Evolutionary conservation across 2,329 filamentous ascomycete genomes (phyloP).

Genomic region (Diplodia sapinea): DNA sequence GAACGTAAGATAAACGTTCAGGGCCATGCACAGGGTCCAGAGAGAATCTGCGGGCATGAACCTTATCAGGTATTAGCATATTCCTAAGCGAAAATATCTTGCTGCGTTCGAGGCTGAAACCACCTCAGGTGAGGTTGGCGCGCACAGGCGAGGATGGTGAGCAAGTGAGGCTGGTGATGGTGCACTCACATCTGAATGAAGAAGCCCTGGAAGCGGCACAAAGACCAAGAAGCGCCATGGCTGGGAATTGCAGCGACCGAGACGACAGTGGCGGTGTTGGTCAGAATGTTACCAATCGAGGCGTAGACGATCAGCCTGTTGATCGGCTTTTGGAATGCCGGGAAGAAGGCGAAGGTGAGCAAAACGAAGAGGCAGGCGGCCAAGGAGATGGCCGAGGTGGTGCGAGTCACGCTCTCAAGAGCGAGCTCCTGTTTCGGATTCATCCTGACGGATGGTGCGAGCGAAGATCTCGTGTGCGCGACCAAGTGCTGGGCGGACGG

Average conservation of each 20-base stretch:
- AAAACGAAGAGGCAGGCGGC: conserved; percentile 75
- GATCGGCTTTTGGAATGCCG: conserved; percentile 81
- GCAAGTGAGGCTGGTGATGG: background rate
- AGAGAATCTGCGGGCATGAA: conserved; percentile 78
- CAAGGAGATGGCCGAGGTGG: conserved; percentile 73
- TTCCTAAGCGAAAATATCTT: background rate
- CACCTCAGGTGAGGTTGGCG: background rate
- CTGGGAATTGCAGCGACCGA: conserved; percentile 63
- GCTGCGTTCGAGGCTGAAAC: background rate
- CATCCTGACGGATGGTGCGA: conserved; percentile 33
- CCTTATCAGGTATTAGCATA: conserved; percentile 54
- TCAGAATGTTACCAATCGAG: conserved; percentile 79
- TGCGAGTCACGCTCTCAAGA: conserved; percentile 69
- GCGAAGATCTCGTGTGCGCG: background rate
- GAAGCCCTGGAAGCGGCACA: conserved; percentile 79
- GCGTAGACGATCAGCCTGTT: conserved; percentile 85
- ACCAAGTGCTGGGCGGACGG: background rate
- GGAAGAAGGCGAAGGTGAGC: conserved; percentile 70
- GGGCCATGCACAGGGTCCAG: conserved; percentile 82
- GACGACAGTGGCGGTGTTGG: conserved; percentile 77
- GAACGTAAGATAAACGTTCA: conserved; percentile 83
- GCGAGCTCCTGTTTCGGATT: conserved; percentile 42
- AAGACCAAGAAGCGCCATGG: conserved; percentile 54
- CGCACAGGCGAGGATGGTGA: background rate
- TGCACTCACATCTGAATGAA: conserved; percentile 79